A percentile compares a stretch with the other conserved stretches of the same genome.
phyloP scores from a whole-genome alignment of 176 grass and related monocot genomes.

The Zizania latifolia region DNA sequence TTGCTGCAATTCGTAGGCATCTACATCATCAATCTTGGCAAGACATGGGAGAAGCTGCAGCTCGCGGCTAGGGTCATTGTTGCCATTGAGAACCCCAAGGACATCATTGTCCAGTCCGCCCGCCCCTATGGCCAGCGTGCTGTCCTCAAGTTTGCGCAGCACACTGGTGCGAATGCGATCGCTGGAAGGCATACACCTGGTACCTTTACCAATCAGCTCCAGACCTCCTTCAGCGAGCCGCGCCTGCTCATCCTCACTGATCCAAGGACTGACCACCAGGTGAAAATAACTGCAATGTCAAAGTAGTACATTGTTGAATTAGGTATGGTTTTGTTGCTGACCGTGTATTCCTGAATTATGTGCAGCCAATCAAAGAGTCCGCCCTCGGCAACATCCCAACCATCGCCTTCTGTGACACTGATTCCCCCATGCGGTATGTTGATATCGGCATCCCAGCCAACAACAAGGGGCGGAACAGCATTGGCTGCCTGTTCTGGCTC shows the following conservation, averaged over 20 bases:
- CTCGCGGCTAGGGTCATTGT: constrained; percentile 82
- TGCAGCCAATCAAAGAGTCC: constrained; percentile 89
- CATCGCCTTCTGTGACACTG: constrained; percentile 91
- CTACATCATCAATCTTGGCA: constrained; percentile 85
- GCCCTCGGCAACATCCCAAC: constrained; percentile 84
- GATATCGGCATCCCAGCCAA: constrained; percentile 90
- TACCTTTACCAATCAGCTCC: constrained; percentile 93
- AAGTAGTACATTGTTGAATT: not conserved
- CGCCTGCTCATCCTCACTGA: constrained; percentile 88
- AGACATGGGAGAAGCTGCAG: constrained; percentile 89
- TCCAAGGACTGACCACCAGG: constrained; percentile 88
- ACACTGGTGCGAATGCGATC: constrained; percentile 81
- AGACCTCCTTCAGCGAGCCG: constrained; percentile 86
- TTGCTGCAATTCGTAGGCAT: constrained; percentile 44
- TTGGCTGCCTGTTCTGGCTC: constrained; percentile 91
- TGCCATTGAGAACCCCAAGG: constrained; percentile 85
- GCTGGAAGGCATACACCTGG: constrained; percentile 88
- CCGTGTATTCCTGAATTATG: not conserved
- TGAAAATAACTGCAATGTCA: not conserved
- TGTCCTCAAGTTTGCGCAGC: constrained; percentile 81
- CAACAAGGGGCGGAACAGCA: constrained; percentile 89
- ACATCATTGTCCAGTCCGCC: constrained; percentile 90
- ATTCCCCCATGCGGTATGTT: constrained; percentile 85
- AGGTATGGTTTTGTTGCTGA: not conserved
- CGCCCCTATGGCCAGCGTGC: constrained; percentile 89